These are phyloP conservation scores for Backusella liffmaniae DNA, from an alignment of 192 early-diverging fungal genomes.

Conservation along the genomic window DNA sequence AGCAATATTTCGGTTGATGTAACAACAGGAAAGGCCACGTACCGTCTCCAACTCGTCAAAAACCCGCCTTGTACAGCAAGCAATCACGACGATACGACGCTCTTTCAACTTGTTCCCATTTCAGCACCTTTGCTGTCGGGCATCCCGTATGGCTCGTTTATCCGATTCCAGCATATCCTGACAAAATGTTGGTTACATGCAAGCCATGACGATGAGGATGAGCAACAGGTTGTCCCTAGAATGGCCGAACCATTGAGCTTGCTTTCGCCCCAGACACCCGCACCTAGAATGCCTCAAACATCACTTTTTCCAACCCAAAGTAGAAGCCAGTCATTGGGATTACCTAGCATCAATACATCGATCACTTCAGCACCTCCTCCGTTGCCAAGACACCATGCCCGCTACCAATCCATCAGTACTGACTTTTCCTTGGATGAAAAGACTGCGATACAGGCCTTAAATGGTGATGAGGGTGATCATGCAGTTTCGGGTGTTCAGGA, in stretches of 20 bases:
- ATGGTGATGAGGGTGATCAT: not conserved
- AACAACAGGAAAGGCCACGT: constrained; percentile 4
- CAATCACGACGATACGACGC: constrained; percentile 12
- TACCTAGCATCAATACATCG: not conserved
- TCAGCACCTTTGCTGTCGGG: constrained; percentile 6
- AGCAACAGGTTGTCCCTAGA: not conserved
- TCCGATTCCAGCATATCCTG: constrained; percentile 20
- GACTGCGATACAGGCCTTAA: not conserved
- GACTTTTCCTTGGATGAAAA: not conserved
- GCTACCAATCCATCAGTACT: not conserved
- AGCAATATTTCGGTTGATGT: constrained; percentile 23
- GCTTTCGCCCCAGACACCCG: not conserved
- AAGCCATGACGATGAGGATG: constrained; percentile 2
- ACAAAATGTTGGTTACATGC: constrained; percentile 27
- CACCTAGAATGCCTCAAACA: not conserved
- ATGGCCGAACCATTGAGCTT: not conserved
- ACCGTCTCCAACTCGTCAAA: constrained; percentile 15
- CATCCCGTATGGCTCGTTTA: constrained; percentile 17
- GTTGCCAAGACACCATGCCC: not conserved
- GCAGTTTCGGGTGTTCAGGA: constrained; percentile 15
- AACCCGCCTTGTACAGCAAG: not conserved
- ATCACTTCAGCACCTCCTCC: not conserved
- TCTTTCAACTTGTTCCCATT: constrained; percentile 15
- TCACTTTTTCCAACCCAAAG: not conserved
- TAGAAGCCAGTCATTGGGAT: not conserved